phyloP scores from a whole-genome alignment of 2,329 filamentous ascomycete genomes.

The Aspergillus sp. region DNA sequence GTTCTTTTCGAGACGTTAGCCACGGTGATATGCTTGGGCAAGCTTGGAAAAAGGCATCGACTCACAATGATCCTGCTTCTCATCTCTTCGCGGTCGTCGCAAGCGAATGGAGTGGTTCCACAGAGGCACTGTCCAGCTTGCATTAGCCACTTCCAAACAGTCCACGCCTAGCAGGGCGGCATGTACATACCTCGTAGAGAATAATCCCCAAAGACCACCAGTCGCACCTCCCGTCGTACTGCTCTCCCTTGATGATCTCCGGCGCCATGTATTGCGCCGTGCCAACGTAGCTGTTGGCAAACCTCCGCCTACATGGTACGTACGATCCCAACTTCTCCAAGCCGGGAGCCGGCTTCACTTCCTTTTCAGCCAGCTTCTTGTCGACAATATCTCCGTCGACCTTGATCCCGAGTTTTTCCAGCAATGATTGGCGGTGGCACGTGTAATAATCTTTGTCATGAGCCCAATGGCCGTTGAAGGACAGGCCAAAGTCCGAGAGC shows the following conservation, averaged over 20 bases:
- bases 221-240: slow-evolving; percentile 88
- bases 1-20: slow-evolving; percentile 42
- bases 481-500: slow-evolving; percentile 91
- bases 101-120: slow-evolving; percentile 80
- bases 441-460: slow-evolving; percentile 84
- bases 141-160: slow-evolving; percentile 2
- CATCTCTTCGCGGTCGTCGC: slow-evolving; percentile 70
- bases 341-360: slow-evolving; percentile 5
- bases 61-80: slow-evolving; percentile 75
- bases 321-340: slow-evolving; percentile 23
- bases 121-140: slow-evolving; percentile 59
- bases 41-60: slow-evolving; percentile 5
- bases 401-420: slow-evolving; percentile 65
- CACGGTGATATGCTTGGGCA: not conserved
- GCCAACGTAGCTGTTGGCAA: slow-evolving; percentile 79
- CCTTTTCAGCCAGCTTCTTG: slow-evolving; percentile 40
- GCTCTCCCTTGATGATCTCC: slow-evolving; percentile 72
- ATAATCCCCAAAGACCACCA: slow-evolving; percentile 97
- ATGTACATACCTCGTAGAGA: slow-evolving; percentile 58
- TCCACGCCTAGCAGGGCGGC: not conserved
- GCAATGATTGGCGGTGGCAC: slow-evolving; percentile 67
- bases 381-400: slow-evolving; percentile 68
- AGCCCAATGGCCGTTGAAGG: slow-evolving; percentile 91
- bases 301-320: slow-evolving; percentile 47
- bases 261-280: slow-evolving; percentile 99